Base-by-base conservation (phyloP, 2,329 filamentous ascomycete species). In the Claviceps arundinis region DNA sequence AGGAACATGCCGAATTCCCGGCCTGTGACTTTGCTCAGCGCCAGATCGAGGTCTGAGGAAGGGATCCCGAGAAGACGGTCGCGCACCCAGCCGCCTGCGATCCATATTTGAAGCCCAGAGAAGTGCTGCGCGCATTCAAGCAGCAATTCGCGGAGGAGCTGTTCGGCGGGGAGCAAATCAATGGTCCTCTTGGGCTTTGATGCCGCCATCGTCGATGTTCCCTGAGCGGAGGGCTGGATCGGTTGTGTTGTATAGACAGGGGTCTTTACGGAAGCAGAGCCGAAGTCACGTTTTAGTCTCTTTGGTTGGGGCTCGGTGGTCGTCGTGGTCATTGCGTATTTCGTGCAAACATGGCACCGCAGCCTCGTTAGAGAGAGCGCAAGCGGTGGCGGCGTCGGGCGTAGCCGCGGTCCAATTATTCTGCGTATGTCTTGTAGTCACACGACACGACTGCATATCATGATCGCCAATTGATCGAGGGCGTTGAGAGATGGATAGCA, bases 301-400 rank as follows among this genome's bases (percentile, higher is more conserved):
- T 72, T 6, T 61, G 64, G 14, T 62, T 70, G 8, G n/a, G 44
- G 44, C 26, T 46, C 44, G 26, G 22, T 11, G 44, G 26, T 46
- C 16, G 26, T 46, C 16, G 26, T 16, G 24, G 24, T 46, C 44
- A 46, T 46, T 24, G 34, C 46, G 19, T 16, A 5, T n/a, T 48
- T 38, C 17, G 46, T 22, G 17, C 24, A 38, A 8, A 34, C 44
- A 46, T 46, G 16, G 44, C 7, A 17, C 16, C 24, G 44, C 24
- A 8, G 16, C 26, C 44, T 14, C 16, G 44, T 11, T 6, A 26
- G 26, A 30, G 24, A 34, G 44, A 17, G 44, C 16, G 16, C 16
- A 8, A 34, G 26, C 14, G 44, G 34, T 11, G 44, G 44, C 44
- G 16, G 44, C 16, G 7, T 46, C 24, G 9, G 44, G 26, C 26